phyloP scores from a whole-genome alignment of 176 grass and related monocot species.

The Oryza australiensis region DNA sequence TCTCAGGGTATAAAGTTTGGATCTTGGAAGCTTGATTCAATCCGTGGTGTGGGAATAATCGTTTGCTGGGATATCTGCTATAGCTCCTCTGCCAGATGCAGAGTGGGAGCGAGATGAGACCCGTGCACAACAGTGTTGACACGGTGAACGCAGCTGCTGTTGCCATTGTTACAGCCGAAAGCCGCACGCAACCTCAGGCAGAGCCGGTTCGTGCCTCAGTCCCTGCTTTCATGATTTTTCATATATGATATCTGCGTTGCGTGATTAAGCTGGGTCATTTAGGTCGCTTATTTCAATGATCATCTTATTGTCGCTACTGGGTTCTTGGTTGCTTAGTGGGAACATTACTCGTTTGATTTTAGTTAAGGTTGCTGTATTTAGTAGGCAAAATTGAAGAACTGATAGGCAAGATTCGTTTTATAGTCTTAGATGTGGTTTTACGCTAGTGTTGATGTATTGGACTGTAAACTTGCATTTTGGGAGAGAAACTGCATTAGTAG shows the following conservation, averaged over 20 bases:
- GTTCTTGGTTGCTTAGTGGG: not conserved
- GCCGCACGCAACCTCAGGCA: slow-evolving; percentile 58
- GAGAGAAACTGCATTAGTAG: not conserved
- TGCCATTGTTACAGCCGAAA: slow-evolving; percentile 66
- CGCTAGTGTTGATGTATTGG: not conserved
- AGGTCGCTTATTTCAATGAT: not conserved
- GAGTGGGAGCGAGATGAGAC: slow-evolving; percentile 54
- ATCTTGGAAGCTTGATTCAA: slow-evolving; percentile 17
- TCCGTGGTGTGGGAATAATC: not conserved
- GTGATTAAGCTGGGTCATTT: not conserved
- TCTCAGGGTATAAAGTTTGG: slow-evolving; percentile 7
- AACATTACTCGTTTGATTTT: not conserved
- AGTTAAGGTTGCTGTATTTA: not conserved
- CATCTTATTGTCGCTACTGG: not conserved
- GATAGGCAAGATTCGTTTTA: not conserved
- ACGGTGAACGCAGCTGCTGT: slow-evolving; percentile 87
- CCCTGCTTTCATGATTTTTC: not conserved
- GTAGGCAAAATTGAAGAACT: not conserved
- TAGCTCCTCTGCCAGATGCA: slow-evolving; percentile 20
- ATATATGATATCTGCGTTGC: not conserved
- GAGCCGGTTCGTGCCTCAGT: slow-evolving; percentile 53
- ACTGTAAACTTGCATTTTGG: not conserved
- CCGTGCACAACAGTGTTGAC: slow-evolving; percentile 70
- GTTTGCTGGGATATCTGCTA: not conserved
- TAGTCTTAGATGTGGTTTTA: not conserved